phyloP scores from a whole-genome alignment of 495 filamentous ascomycete species.

The Penicillium desertorum region DNA sequence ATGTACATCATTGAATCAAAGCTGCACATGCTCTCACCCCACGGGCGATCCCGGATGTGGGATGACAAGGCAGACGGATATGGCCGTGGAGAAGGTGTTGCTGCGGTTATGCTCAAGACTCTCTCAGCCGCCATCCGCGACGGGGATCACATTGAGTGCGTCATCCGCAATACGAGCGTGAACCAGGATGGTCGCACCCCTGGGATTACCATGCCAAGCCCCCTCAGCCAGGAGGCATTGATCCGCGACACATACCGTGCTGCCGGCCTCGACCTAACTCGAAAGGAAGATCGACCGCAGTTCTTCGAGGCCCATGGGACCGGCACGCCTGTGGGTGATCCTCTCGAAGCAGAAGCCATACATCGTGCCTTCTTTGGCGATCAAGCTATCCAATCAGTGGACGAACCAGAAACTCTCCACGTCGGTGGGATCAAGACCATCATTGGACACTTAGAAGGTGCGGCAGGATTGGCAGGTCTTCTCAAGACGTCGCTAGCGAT shows the following conservation, averaged over 20 bases:
- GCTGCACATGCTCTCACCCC: background rate
- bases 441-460: conserved; percentile 51
- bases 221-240: background rate
- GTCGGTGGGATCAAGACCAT: conserved; percentile 52
- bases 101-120: background rate
- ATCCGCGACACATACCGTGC: background rate
- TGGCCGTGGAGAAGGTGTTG: background rate
- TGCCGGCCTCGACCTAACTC: background rate
- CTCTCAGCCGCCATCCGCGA: background rate
- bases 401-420: too few species aligned
- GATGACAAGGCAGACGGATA: background rate
- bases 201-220: background rate
- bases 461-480: conserved; percentile 36
- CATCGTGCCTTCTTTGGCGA: conserved; percentile 46
- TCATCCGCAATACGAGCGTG: background rate
- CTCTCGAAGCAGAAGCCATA: conserved; percentile 41
- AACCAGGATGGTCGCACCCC: background rate
- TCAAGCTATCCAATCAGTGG: too few species aligned
- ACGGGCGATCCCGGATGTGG: background rate
- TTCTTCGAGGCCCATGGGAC: conserved; percentile 40
- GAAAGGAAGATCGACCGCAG: too few species aligned
- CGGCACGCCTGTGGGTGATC: conserved; percentile 52
- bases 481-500: conserved; percentile 1
- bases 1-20: background rate
- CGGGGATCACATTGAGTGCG: background rate